phyloP scores from a whole-genome alignment of 345 rosid species.

The Brassica incana region DNA sequence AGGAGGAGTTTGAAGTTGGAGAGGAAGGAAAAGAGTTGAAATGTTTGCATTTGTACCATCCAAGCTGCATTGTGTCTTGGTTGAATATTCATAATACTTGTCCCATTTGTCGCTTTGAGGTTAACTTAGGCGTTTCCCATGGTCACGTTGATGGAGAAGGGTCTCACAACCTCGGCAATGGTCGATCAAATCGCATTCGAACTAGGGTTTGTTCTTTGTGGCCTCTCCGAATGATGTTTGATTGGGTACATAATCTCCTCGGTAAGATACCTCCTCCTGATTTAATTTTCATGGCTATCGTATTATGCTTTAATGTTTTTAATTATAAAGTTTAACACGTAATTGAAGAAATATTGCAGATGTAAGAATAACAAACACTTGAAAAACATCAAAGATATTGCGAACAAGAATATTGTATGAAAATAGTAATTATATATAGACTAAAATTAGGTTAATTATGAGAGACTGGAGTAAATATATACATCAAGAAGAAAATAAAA shows the following conservation, averaged over 20 bases:
- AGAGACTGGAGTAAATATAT: neutral
- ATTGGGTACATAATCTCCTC: slow-evolving; percentile 28
- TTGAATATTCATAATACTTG: slow-evolving; percentile 65
- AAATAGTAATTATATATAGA: neutral
- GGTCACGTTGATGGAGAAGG: neutral
- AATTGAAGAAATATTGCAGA: slow-evolving; percentile 9
- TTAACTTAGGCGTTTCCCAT: slow-evolving; percentile 19
- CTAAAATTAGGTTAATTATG: neutral
- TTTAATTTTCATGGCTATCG: slow-evolving; percentile 28
- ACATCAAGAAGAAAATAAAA: neutral
- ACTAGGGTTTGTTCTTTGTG: slow-evolving; percentile 16
- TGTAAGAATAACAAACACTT: slow-evolving; percentile 16
- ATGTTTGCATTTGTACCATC: slow-evolving; percentile 73
- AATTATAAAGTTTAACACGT: neutral
- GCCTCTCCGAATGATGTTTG: slow-evolving; percentile 32
- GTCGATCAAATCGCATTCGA: slow-evolving; percentile 14
- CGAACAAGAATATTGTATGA: neutral
- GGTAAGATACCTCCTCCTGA: slow-evolving; percentile 28
- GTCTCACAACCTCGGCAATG: neutral
- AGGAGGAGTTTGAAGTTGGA: slow-evolving; percentile 63
- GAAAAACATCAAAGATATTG: neutral
- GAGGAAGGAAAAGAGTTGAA: slow-evolving; percentile 56
- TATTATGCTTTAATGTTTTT: slow-evolving; percentile 25
- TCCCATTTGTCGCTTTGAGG: slow-evolving; percentile 63
- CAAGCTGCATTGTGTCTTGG: slow-evolving; percentile 74